Evolutionary conservation across 257 asterid species (phyloP), one percentile per base, ranked within the genome.

Genomic region (Ballota nigra): DNA sequence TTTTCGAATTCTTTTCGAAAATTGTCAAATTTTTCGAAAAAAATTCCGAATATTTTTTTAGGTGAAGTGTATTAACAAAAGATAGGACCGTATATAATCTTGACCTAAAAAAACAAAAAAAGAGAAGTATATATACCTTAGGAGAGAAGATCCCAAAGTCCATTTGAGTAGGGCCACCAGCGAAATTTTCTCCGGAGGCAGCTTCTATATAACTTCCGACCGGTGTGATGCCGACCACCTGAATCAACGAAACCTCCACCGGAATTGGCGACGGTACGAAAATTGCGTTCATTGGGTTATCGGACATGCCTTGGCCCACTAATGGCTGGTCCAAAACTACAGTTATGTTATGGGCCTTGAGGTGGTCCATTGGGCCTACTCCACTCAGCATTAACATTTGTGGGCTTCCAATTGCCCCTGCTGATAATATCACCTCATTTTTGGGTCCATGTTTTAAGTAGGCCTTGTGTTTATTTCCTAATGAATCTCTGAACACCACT

Each of bases 331-430:
- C 88, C 73, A 89, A 43, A n/a, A 91, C 82, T 0, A 88, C 63
- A 0, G 79, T 56, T 6, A 88, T 86, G 15, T 88, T 85, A 60
- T 81, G 91, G 77, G 87, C 84, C 73, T 75, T 80, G 2, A 94
- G 83, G 4, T 94, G 96, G 0, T 61, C 77, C 13, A 29, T 6
- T 52, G 96, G 96, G 75, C 97, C 98, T 23, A 94, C 15, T 0
- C 98, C 97, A 59, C 98, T 94, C 58, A 94, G 69, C 96, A 94
- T 89, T 53, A 94, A 52, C 29, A 89, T 31, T 18, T 94, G 98
- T 74, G 98, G 98, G 92, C 98, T 94, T 51, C 97, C 97, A 22
- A 94, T 78, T 3, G 96, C 96, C 63, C 99, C 99, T 2, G 92
- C 81, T n/a, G 97, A 85, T 11, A 94, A 18, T 47, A 89, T 86